Percentiles rank a stretch among this genome's conserved stretches.
phyloP scores from a whole-genome alignment of 1,284 basidiomycete species.

The Cutaneotrichosporon spelunceum region DNA sequence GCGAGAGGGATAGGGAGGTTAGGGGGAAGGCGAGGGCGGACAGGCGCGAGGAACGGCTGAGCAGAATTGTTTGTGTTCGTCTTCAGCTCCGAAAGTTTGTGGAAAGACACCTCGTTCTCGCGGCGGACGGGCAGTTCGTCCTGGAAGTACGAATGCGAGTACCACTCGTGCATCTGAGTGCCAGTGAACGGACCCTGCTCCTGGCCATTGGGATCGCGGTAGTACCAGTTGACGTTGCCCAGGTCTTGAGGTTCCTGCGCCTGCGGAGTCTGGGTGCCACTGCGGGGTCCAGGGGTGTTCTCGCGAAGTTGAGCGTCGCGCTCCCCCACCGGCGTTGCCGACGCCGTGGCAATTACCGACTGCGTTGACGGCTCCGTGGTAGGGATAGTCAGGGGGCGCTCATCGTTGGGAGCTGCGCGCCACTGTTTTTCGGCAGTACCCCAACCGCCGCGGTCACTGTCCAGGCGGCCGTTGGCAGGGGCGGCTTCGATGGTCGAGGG shows the following conservation, averaged over 20 bases:
- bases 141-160: conserved; percentile 85
- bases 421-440: conserved; percentile 49
- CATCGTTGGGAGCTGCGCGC: conserved; percentile 21
- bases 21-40: conserved; percentile 42
- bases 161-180: conserved; percentile 94
- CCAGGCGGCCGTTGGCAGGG: conserved; percentile 32
- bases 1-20: conserved; percentile 45
- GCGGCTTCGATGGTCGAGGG: conserved; percentile 1
- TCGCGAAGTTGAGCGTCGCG: conserved; percentile 39
- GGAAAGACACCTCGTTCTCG: conserved; percentile 50
- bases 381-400: conserved; percentile 6
- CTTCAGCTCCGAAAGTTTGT: conserved; percentile 49
- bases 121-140: conserved; percentile 80
- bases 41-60: conserved; percentile 46
- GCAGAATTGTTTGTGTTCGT: conserved; percentile 44
- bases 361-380: conserved; percentile 23
- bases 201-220: conserved; percentile 83
- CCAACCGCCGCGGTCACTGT: conserved; percentile 25
- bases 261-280: conserved; percentile 13
- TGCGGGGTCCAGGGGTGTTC: conserved; percentile 17
- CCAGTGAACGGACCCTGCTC: conserved; percentile 93
- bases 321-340: conserved; percentile 41
- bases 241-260: conserved; percentile 55
- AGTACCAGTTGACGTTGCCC: conserved; percentile 79
- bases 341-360: conserved; percentile 39